phyloP scores from a whole-genome alignment of 2,329 filamentous ascomycete species.

The Venturia nashicola region DNA sequence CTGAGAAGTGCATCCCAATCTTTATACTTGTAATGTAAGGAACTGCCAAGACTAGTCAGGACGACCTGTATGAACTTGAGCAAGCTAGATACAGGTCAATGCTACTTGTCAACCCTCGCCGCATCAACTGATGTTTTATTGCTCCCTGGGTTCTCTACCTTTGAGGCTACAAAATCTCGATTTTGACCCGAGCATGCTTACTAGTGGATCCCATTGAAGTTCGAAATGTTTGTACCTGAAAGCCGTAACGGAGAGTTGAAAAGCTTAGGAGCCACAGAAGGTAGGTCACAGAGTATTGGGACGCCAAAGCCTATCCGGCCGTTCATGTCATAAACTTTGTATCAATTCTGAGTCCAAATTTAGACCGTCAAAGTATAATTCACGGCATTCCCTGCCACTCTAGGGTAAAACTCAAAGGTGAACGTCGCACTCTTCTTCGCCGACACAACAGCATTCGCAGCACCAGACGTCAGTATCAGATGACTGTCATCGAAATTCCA shows the following conservation, averaged over 20 bases:
- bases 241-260: too few relatives aligned
- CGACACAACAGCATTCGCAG: slow-evolving; percentile 34
- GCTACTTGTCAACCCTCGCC: neutral
- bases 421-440: slow-evolving; percentile 34
- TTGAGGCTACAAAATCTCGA: too few relatives aligned
- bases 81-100: neutral
- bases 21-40: neutral
- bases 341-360: neutral
- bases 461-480: slow-evolving; percentile 34
- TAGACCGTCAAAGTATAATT: slow-evolving; percentile 36
- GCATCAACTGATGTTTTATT: neutral
- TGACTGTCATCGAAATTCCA: slow-evolving; percentile 38
- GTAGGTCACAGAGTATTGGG: too few relatives aligned
- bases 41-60: neutral
- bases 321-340: too few relatives aligned
- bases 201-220: too few relatives aligned
- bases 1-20: neutral
- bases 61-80: neutral
- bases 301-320: too few relatives aligned
- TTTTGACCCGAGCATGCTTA: too few relatives aligned
- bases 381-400: slow-evolving; percentile 35
- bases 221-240: too few relatives aligned
- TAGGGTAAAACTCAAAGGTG: slow-evolving; percentile 44
- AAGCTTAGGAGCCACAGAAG: too few relatives aligned
- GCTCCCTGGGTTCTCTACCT: too few relatives aligned